phyloP scores from a whole-genome alignment of 371 early-diverging fungal genomes.

The Parasitella parasitica region DNA sequence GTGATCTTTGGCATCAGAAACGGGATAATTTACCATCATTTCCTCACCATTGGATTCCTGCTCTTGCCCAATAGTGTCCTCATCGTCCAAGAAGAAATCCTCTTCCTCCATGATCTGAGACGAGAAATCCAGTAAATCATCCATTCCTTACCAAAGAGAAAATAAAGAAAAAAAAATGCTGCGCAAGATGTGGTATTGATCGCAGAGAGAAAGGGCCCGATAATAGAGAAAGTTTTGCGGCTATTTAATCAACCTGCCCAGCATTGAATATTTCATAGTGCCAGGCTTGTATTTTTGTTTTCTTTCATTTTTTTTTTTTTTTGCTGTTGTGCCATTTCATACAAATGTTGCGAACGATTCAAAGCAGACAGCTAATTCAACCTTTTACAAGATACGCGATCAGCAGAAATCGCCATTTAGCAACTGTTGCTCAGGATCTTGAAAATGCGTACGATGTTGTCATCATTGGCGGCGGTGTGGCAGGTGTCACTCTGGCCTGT shows the following conservation, averaged over 20 bases:
- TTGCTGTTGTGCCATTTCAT: no score
- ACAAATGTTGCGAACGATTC: slow-evolving; percentile 2
- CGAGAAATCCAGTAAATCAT: slow-evolving; percentile 2
- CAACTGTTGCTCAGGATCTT: slow-evolving; percentile 19
- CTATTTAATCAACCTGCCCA: background rate
- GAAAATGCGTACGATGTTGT: slow-evolving; percentile 68
- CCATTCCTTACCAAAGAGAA: no score
- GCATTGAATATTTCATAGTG: background rate
- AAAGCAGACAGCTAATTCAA: background rate
- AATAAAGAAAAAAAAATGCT: background rate
- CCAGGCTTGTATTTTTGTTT: background rate
- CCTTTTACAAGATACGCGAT: background rate
- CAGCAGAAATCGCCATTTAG: slow-evolving; percentile 7
- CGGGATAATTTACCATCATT: background rate
- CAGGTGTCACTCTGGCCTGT: slow-evolving; percentile 84
- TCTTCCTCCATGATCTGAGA: slow-evolving; percentile 42
- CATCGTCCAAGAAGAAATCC: slow-evolving; percentile 39
- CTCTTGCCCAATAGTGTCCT: slow-evolving; percentile 5
- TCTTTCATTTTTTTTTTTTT: background rate
- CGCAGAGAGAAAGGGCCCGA: background rate
- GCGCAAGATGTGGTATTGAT: background rate
- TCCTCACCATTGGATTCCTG: background rate
- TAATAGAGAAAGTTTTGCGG: background rate
- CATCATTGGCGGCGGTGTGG: slow-evolving; percentile 94
- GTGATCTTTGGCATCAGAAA: background rate